Conservation (phyloP, 2,329 filamentous ascomycete species). For the Penicillium sp. region DNA sequence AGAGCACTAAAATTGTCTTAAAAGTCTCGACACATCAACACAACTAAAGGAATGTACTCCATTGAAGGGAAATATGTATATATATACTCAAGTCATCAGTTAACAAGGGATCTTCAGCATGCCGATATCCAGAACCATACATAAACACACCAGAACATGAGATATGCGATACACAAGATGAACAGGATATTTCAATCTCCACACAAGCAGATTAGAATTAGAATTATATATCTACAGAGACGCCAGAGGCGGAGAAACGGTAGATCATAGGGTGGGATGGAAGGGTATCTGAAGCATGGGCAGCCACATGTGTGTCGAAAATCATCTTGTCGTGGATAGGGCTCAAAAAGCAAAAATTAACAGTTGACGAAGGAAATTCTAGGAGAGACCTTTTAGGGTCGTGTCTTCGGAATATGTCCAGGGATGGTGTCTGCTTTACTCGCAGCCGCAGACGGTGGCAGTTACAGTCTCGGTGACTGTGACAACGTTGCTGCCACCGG, state of each 20-base stretch:
- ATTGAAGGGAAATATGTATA: constrained; percentile 25
- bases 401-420: neutral
- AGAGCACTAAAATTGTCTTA: no score
- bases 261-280: constrained; percentile 16
- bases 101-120: constrained; percentile 5
- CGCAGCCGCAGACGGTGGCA: constrained; percentile 25
- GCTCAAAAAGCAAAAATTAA: neutral
- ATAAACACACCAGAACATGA: neutral
- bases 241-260: constrained; percentile 14
- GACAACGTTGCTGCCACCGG: neutral
- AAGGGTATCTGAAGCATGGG: neutral
- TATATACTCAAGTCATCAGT: constrained; percentile 9
- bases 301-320: constrained; percentile 1
- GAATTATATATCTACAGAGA: constrained; percentile 37
- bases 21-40: neutral
- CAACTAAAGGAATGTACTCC: constrained; percentile 31
- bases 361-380: neutral
- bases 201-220: constrained; percentile 32
- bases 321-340: constrained; percentile 22
- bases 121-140: neutral
- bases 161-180: constrained; percentile 15
- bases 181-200: constrained; percentile 7
- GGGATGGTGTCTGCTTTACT: constrained; percentile 15
- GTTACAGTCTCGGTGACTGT: constrained; percentile 17
- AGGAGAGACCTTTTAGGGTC: neutral